Conservation (phyloP, 805 yeast genomes). For the Sugiyamaella marilandica region DNA sequence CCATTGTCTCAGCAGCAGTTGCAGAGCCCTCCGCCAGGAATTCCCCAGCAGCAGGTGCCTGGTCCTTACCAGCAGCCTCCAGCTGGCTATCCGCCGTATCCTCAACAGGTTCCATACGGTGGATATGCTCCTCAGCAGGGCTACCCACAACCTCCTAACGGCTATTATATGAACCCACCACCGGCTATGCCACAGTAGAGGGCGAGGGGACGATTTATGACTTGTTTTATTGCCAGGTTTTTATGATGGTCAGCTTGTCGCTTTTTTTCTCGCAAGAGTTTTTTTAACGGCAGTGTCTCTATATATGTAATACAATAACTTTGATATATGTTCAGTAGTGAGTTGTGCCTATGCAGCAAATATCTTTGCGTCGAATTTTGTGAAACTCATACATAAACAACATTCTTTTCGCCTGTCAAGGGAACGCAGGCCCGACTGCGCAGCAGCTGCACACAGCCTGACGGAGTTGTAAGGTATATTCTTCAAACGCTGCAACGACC, state of each 20-base stretch:
- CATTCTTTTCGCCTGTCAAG: no score
- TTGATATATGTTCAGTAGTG: constrained; percentile 12
- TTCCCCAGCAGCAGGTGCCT: constrained; percentile 6
- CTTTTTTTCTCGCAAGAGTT: constrained; percentile 16
- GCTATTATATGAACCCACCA: constrained; percentile 12
- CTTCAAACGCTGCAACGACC: no score
- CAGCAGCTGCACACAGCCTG: no score
- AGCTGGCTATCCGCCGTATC: background rate
- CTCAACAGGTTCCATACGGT: background rate
- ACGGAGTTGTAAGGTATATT: no score
- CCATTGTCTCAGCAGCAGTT: constrained; percentile 5
- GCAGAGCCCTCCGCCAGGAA: constrained; percentile 5
- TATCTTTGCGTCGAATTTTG: no score
- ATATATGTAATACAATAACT: constrained; percentile 4
- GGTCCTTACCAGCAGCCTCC: constrained; percentile 4
- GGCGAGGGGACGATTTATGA: background rate
- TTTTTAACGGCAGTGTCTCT: constrained; percentile 15
- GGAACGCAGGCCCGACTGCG: no score
- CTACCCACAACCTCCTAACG: constrained; percentile 16
- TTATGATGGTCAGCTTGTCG: constrained; percentile 9
- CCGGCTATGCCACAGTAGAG: constrained; percentile 12
- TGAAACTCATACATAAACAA: no score
- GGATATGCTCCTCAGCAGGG: constrained; percentile 14
- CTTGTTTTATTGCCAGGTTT: background rate
- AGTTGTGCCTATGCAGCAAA: no score